These are phyloP conservation scores for Cladosporium sp. DNA, from an alignment of 2,329 filamentous ascomycete species.

Conservation along the genomic window DNA sequence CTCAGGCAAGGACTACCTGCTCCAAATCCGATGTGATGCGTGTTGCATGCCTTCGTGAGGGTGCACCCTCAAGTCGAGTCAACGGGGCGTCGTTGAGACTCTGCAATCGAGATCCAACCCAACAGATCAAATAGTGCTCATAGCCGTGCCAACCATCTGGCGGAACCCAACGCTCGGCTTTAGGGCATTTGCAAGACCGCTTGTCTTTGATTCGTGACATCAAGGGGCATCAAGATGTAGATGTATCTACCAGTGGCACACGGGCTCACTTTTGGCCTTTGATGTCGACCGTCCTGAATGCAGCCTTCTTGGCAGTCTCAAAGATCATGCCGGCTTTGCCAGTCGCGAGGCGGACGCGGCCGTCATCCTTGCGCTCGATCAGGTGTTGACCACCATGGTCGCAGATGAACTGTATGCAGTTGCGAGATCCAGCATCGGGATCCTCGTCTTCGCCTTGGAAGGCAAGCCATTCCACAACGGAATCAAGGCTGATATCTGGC, in stretches of 20 bases:
- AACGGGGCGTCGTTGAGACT: constrained; percentile 3
- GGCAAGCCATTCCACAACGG: constrained; percentile 91
- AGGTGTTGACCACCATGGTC: constrained; percentile 75
- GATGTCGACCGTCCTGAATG: constrained; percentile 89
- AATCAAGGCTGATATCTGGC: constrained; percentile 82
- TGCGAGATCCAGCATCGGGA: constrained; percentile 32
- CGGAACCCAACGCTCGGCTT: neutral
- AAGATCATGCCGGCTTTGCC: constrained; percentile 74
- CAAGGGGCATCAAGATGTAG: neutral
- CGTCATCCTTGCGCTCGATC: constrained; percentile 74
- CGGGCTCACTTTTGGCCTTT: constrained; percentile 88
- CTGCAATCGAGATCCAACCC: neutral
- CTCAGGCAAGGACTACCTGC: neutral
- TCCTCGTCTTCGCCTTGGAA: constrained; percentile 69
- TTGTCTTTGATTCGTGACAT: neutral
- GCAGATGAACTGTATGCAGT: constrained; percentile 82
- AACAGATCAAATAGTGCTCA: neutral
- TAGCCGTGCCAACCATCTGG: neutral
- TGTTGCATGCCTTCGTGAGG: neutral
- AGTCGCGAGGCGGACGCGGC: constrained; percentile 68
- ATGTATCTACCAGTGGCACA: neutral
- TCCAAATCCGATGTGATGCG: neutral
- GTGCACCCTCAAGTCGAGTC: neutral
- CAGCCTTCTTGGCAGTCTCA: constrained; percentile 69
- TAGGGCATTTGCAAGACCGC: neutral